A percentile compares a stretch with the other conserved stretches of the same genome.
Conservation (phyloP, 1,284 basidiomycete genomes). For the Athelia psychrophila region DNA sequence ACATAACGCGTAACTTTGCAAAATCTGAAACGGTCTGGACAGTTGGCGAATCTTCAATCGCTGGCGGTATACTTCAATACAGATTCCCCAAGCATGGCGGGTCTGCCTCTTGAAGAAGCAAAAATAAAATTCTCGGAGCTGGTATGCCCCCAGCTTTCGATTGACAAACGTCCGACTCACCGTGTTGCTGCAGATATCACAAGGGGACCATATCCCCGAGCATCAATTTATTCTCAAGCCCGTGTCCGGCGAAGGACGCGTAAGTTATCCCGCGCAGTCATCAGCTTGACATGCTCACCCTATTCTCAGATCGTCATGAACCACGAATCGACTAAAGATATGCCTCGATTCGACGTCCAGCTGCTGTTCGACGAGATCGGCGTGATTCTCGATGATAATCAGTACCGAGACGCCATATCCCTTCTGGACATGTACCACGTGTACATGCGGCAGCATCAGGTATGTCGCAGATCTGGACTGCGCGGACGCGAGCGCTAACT, state of each 20-base stretch:
- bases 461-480: conserved; percentile 29
- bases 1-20: background rate
- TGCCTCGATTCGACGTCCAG: conserved; percentile 87
- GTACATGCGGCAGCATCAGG: conserved; percentile 88
- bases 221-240: conserved; percentile 98
- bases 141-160: conserved; percentile 37
- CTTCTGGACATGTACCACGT: conserved; percentile 98
- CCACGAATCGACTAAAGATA: conserved; percentile 68
- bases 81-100: conserved; percentile 82
- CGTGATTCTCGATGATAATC: conserved; percentile 89
- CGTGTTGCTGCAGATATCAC: conserved; percentile 58
- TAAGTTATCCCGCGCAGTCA: conserved; percentile 29
- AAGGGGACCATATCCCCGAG: conserved; percentile 45
- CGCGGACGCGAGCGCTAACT: background rate
- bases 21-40: conserved; percentile 11
- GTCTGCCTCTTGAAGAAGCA: conserved; percentile 65
- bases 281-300: conserved; percentile 2
- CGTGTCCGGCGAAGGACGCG: conserved; percentile 92
- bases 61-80: conserved; percentile 97
- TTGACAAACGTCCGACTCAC: background rate
- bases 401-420: conserved; percentile 94
- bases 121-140: conserved; percentile 78
- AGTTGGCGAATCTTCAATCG: conserved; percentile 87
- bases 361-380: conserved; percentile 95
- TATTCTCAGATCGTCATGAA: conserved; percentile 75